Evolutionary conservation across 2,329 filamentous ascomycete species (phyloP).

Genomic region (Massarina eburnea): DNA sequence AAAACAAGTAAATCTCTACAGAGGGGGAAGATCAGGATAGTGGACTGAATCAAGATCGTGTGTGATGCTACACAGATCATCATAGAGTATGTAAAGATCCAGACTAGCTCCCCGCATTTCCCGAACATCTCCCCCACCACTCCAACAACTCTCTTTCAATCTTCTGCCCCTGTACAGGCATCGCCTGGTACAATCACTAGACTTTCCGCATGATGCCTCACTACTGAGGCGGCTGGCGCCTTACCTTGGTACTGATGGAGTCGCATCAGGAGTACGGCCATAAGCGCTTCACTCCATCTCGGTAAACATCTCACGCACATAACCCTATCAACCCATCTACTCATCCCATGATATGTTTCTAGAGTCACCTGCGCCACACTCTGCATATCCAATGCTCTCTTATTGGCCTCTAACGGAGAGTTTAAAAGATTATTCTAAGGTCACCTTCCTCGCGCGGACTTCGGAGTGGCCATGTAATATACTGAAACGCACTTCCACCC

Average conservation of each 20-base stretch:
- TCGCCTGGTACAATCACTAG: not conserved
- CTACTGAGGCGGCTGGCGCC: not conserved
- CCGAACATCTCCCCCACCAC: too few relatives aligned
- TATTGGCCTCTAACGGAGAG: constrained; percentile 9
- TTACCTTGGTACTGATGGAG: too few relatives aligned
- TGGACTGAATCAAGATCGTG: too few relatives aligned
- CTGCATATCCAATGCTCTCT: constrained; percentile 6
- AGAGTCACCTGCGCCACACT: constrained; percentile 17
- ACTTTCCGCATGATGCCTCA: not conserved
- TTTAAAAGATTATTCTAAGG: not conserved
- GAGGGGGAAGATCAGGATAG: too few relatives aligned
- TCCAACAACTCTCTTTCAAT: not conserved
- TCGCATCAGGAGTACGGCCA: too few relatives aligned
- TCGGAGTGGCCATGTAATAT: constrained; percentile 11
- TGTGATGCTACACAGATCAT: too few relatives aligned
- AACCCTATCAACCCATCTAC: not conserved
- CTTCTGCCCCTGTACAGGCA: not conserved
- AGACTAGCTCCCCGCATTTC: too few relatives aligned
- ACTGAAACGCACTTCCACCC: constrained; percentile 16
- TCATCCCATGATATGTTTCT: not conserved
- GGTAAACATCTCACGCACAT: not conserved
- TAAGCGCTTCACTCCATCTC: not conserved
- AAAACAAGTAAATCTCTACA: too few relatives aligned
- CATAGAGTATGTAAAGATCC: too few relatives aligned
- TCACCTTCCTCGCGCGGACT: constrained; percentile 11